phyloP scores from a whole-genome alignment of 2,329 filamentous ascomycete species.

The Xylariaceae sp. region DNA sequence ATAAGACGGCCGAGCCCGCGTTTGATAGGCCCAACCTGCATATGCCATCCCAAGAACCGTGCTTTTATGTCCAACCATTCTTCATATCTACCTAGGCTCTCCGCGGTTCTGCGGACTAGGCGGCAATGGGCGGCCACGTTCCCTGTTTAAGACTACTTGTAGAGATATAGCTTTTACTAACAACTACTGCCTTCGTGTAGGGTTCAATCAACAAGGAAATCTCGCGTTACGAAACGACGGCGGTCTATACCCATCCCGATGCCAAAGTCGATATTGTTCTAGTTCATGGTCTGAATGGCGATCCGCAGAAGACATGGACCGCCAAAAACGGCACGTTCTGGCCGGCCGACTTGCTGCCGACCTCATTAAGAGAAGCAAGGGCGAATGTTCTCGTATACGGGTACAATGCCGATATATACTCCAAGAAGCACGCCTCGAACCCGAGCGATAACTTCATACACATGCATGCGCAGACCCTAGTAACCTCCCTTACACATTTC shows the following conservation, averaged over 20 bases:
- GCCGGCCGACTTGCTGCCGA: constrained; percentile 69
- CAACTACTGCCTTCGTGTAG: constrained; percentile 35
- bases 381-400: constrained; percentile 73
- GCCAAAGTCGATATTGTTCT: constrained; percentile 68
- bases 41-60: no score
- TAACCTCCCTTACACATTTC: constrained; percentile 64
- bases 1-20: constrained; percentile 1
- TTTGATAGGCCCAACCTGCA: no score
- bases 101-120: constrained; percentile 3
- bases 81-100: no score
- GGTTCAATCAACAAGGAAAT: constrained; percentile 53
- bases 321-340: constrained; percentile 64
- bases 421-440: constrained; percentile 50
- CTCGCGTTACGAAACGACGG: constrained; percentile 60
- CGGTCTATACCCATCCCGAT: constrained; percentile 61
- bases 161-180: constrained; percentile 22
- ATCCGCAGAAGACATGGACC: constrained; percentile 66
- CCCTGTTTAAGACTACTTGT: constrained; percentile 10
- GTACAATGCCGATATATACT: constrained; percentile 70
- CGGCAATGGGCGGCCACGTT: constrained; percentile 1
- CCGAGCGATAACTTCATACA: constrained; percentile 69
- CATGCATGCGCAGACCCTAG: constrained; percentile 71
- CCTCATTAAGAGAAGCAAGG: constrained; percentile 56
- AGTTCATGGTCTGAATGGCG: constrained; percentile 71
- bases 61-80: not conserved